Evolutionary conservation across 2,329 filamentous ascomycete genomes (phyloP), one percentile per base, ranked within the genome.

Genomic region (Leptographium galeiforme): DNA sequence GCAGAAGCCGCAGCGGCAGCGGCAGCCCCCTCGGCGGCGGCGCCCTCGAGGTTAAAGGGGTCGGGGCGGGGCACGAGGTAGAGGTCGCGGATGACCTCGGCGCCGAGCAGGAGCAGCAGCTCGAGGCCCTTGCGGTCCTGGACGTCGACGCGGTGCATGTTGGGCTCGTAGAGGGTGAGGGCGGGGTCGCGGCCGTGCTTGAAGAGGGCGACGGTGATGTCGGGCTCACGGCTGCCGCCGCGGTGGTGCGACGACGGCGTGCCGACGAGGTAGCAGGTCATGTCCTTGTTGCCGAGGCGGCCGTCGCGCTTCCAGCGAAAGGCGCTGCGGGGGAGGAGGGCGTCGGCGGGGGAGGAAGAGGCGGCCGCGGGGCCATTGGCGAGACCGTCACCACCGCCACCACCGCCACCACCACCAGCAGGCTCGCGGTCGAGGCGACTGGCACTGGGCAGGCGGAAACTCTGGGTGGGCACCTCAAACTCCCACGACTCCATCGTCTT

Each of bases 71-170:
- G 77, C 55, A 76, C 72, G 33, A 85, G 71, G 61, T 79, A 85
- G 43, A 86, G 70, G 59, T 86, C 82, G 45, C 79, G 75, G 55
- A 86, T 82, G 36, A 82, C 77, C 59, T 82, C 77, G 1, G 81
- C 78, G 33, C 78, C 73, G 19, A 85, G 67, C 19, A 85, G 64
- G 18, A 97, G 68, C 1, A 90, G 83, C 1, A 97, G 79, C 65
- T 98, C 93, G 5, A 97, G 72, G 0, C 93, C 93, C 67, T 96
- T 97, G 54, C 85, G 82, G 67, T 98, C 93, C 66, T 98, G 89
- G 57, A 97, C 82, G 45, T 97, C 90, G 12, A 97, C 85, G 8
- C 93, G 78, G 57, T 85, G 84, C 63, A 97, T 75, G 64, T 97
- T 97, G 6, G 91, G 87, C 67, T 98, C 87, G 71, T 97, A 96